These are phyloP conservation scores for Nelumbo lutea DNA, from an alignment of 164 flowering plant species.

Conservation along the genomic window DNA sequence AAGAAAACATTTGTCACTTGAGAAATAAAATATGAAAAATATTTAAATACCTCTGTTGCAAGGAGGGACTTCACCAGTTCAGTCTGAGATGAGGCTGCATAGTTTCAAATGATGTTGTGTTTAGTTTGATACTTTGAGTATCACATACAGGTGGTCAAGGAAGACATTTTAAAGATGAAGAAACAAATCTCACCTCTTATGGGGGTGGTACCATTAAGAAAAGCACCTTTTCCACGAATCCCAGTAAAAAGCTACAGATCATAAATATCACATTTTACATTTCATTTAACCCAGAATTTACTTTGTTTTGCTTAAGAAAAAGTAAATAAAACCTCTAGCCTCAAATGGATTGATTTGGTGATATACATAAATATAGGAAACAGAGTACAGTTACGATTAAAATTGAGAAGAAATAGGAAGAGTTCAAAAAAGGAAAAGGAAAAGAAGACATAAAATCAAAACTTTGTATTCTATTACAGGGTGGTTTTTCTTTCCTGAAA, in stretches of 20 bases:
- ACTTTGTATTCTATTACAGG: no score
- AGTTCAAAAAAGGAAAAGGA: no score
- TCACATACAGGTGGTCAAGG: neutral
- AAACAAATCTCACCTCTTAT: conserved; percentile 56
- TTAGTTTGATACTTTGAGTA: neutral
- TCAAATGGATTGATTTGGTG: neutral
- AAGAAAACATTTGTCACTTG: neutral
- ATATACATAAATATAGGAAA: no score
- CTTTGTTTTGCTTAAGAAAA: no score
- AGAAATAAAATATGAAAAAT: neutral
- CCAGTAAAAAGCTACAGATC: conserved; percentile 83
- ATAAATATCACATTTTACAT: conserved; percentile 2
- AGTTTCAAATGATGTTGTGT: conserved; percentile 8
- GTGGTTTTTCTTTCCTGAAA: no score
- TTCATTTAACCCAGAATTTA: neutral
- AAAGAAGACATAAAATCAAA: no score
- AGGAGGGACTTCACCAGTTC: conserved; percentile 84
- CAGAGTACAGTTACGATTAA: no score
- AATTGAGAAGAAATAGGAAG: no score
- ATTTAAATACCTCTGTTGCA: conserved; percentile 73
- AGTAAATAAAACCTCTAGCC: no score
- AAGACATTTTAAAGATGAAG: neutral
- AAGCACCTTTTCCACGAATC: conserved; percentile 80
- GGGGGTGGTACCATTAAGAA: conserved; percentile 72
- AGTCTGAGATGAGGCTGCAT: conserved; percentile 77